Conservation (phyloP, 805 yeast species). For the Yarrowia sp. region DNA sequence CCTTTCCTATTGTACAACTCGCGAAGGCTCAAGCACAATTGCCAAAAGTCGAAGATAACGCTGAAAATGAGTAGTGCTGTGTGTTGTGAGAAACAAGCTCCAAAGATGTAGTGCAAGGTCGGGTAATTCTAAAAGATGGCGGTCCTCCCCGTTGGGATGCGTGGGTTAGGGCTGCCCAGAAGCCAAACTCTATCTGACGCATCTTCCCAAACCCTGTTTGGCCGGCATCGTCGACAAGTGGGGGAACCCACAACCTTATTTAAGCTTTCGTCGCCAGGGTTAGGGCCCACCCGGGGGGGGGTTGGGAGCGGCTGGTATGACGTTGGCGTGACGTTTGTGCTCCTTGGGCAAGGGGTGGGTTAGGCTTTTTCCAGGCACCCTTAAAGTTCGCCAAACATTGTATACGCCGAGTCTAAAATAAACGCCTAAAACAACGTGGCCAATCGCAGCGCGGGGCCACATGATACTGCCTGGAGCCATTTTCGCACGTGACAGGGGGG, state of each 20-base stretch:
- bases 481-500: too few relatives aligned
- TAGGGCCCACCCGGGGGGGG: too few relatives aligned
- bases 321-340: conserved; percentile 2
- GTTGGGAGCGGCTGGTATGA: conserved; percentile 3
- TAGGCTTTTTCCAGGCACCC: conserved; percentile 1
- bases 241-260: conserved; percentile 18
- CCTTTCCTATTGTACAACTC: conserved; percentile 27
- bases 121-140: conserved; percentile 38
- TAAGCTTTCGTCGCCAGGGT: not conserved
- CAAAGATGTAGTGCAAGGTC: conserved; percentile 32
- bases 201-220: not conserved
- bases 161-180: conserved; percentile 15
- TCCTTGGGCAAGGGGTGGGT: conserved; percentile 12
- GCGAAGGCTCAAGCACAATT: conserved; percentile 35
- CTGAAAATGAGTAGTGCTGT: conserved; percentile 34
- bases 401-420: conserved; percentile 39
- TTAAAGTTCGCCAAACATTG: too few relatives aligned
- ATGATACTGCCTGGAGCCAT: too few relatives aligned
- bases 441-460: too few relatives aligned
- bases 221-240: conserved; percentile 22
- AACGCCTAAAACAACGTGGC: not conserved
- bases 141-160: conserved; percentile 16
- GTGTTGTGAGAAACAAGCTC: conserved; percentile 29
- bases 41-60: conserved; percentile 28
- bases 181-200: not conserved